Evolutionary conservation across 1,139 yeast genomes (phyloP).

Genomic region (Hemisphaericaspora xylanilytica): DNA sequence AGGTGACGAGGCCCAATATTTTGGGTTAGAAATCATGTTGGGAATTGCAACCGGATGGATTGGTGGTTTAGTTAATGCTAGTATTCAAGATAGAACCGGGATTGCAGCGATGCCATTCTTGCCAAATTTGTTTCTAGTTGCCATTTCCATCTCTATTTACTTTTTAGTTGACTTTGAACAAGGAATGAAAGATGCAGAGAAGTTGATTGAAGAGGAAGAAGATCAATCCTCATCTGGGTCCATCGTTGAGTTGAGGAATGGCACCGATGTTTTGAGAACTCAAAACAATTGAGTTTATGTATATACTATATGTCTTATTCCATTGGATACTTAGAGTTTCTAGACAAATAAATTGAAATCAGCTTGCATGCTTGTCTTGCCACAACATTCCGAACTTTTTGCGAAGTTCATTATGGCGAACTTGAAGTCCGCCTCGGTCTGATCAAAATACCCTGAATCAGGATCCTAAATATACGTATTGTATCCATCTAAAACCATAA

Average conservation of each 20-base stretch:
- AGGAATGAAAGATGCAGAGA: slow-evolving; percentile 30
- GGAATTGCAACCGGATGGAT: slow-evolving; percentile 49
- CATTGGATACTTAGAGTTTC: no score
- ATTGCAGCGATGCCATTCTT: slow-evolving; percentile 40
- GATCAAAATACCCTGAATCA: no score
- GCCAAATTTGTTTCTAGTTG: slow-evolving; percentile 34
- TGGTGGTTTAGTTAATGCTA: slow-evolving; percentile 39
- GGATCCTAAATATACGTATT: no score
- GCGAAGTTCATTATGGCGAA: no score
- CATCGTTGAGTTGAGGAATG: neutral
- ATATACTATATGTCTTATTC: no score
- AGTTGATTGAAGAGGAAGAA: neutral
- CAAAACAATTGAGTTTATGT: neutral
- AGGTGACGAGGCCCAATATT: slow-evolving; percentile 46
- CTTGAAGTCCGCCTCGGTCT: no score
- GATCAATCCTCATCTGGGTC: neutral
- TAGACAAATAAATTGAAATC: no score
- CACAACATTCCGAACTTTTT: no score
- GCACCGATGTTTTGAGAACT: no score
- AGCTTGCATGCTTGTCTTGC: no score
- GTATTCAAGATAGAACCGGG: slow-evolving; percentile 41
- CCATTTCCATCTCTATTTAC: slow-evolving; percentile 26
- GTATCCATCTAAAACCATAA: no score
- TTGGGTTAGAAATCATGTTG: slow-evolving; percentile 43
- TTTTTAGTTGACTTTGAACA: slow-evolving; percentile 29